Conservation (phyloP, 768 basidiomycete genomes). For the Phylloporus rhodoxanthus region DNA sequence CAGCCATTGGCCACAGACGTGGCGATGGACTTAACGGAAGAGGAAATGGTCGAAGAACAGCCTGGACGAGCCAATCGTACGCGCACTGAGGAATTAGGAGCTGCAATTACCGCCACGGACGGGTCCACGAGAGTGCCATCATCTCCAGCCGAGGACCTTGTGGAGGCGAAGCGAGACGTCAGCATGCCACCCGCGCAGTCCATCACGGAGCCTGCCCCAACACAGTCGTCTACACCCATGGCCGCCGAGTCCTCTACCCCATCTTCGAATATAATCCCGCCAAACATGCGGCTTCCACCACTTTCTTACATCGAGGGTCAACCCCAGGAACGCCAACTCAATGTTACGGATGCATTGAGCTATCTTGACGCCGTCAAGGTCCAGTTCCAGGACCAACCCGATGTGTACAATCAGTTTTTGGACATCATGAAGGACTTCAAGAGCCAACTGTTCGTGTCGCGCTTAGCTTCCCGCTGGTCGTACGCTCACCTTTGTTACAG, state of each 20-base stretch:
- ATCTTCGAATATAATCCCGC: neutral
- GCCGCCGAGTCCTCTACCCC: conserved; percentile 7
- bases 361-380: conserved; percentile 63
- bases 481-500: conserved; percentile 36
- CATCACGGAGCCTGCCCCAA: conserved; percentile 7
- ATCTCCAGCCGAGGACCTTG: conserved; percentile 9
- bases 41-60: conserved; percentile 12
- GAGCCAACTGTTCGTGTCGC: conserved; percentile 45
- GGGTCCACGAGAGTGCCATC: conserved; percentile 6
- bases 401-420: conserved; percentile 58
- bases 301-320: conserved; percentile 25
- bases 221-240: conserved; percentile 12
- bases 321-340: conserved; percentile 41
- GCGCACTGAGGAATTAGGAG: conserved; percentile 1
- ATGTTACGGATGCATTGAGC: conserved; percentile 56
- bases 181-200: conserved; percentile 19
- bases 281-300: conserved; percentile 14
- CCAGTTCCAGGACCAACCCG: conserved; percentile 52
- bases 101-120: conserved; percentile 1
- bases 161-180: conserved; percentile 20
- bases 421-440: conserved; percentile 78
- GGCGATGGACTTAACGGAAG: conserved; percentile 21
- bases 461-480: neutral
- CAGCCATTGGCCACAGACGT: conserved; percentile 21
- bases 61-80: conserved; percentile 7